These are phyloP conservation scores for Fraxinus albicans DNA, from an alignment of 305 asterid species.

Conservation along the genomic window DNA sequence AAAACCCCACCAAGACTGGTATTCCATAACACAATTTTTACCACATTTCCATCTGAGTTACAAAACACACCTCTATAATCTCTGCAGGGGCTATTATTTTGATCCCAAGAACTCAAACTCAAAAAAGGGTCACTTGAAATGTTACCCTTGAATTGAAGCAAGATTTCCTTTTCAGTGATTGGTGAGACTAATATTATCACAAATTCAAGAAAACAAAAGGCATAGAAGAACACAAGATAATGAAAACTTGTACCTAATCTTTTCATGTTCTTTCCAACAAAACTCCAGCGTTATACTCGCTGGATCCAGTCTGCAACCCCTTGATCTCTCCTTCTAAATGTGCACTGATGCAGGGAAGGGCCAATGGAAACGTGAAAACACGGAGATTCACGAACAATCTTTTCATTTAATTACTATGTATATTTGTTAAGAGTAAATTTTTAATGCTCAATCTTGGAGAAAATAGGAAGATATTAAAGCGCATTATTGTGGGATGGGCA, in stretches of 20 bases:
- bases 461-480: conserved; percentile 30
- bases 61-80: conserved; percentile 72
- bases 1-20: conserved; percentile 72
- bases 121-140: conserved; percentile 75
- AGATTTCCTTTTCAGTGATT: conserved; percentile 77
- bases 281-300: conserved; percentile 63
- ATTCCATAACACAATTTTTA: conserved; percentile 75
- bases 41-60: conserved; percentile 74
- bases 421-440: conserved; percentile 26
- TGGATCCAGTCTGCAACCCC: conserved; percentile 49
- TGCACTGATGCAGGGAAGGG: conserved; percentile 11
- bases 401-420: conserved; percentile 27
- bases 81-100: conserved; percentile 52
- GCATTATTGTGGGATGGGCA: conserved; percentile 29
- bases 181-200: conserved; percentile 37
- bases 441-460: conserved; percentile 17
- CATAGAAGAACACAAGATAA: conserved; percentile 44
- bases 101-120: conserved; percentile 72
- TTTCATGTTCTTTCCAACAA: conserved; percentile 56
- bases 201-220: conserved; percentile 41
- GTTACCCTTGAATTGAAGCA: conserved; percentile 84
- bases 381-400: neutral
- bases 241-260: conserved; percentile 58
- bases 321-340: conserved; percentile 33
- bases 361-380: neutral